Conservation (phyloP, 192 early-diverging fungal species). For the Geranomyces michiganensis region DNA sequence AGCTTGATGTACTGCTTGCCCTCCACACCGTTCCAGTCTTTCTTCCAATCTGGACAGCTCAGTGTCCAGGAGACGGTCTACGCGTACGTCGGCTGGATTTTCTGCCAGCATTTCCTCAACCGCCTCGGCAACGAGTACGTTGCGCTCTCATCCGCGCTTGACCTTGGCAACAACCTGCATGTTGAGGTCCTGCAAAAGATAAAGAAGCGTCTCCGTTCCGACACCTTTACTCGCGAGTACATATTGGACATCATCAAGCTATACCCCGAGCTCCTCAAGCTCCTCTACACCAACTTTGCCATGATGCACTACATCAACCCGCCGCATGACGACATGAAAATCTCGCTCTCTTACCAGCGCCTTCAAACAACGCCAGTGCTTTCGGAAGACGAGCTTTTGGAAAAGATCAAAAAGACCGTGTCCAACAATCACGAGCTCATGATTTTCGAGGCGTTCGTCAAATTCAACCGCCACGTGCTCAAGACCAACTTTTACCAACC, state of each 20-base stretch:
- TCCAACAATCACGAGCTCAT: conserved; percentile 93
- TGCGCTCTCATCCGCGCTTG: conserved; percentile 81
- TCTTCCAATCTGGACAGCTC: conserved; percentile 91
- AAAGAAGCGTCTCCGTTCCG: conserved; percentile 95
- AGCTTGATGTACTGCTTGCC: conserved; percentile 96
- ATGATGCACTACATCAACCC: conserved; percentile 86
- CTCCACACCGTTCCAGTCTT: conserved; percentile 88
- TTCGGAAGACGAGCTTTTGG: conserved; percentile 79
- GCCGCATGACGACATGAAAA: conserved; percentile 55
- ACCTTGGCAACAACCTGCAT: conserved; percentile 78
- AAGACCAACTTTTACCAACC: conserved; percentile 99
- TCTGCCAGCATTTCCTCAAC: conserved; percentile 98
- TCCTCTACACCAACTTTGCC: conserved; percentile 95
- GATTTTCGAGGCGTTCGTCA: conserved; percentile 88
- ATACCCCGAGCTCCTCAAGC: conserved; percentile 90
- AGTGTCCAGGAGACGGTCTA: conserved; percentile 94
- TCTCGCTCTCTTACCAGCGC: conserved; percentile 88
- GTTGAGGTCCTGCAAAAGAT: conserved; percentile 93
- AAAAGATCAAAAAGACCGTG: conserved; percentile 88
- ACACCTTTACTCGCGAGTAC: conserved; percentile 98
- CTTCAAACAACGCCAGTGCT: conserved; percentile 77
- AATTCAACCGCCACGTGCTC: conserved; percentile 95
- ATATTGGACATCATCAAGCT: conserved; percentile 95
- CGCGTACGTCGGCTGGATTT: conserved; percentile 96
- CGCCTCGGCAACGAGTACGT: conserved; percentile 93